phyloP scores from a whole-genome alignment of 345 rosid genomes.

The Turnera subulata region DNA sequence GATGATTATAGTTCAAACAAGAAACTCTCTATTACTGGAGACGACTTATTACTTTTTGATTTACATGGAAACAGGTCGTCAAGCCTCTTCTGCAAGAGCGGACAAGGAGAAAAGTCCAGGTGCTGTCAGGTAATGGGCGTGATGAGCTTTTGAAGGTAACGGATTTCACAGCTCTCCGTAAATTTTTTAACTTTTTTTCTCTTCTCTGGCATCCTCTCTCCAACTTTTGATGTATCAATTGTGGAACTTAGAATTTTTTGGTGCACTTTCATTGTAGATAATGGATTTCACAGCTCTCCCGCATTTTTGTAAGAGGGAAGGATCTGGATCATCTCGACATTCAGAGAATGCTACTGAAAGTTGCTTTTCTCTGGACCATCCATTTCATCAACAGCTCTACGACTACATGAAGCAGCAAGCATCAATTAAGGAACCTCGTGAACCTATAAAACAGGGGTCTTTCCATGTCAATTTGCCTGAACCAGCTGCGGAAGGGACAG shows the following conservation, averaged over 20 bases:
- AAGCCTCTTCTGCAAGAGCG: slow-evolving; percentile 95
- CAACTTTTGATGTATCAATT: no score
- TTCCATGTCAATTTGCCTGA: slow-evolving; percentile 85
- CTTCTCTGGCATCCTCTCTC: background rate
- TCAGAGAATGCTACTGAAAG: slow-evolving; percentile 38
- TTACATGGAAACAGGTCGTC: slow-evolving; percentile 56
- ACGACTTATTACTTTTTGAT: background rate
- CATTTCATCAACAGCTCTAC: slow-evolving; percentile 85
- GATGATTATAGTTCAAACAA: background rate
- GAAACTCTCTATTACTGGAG: no score
- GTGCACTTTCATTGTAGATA: slow-evolving; percentile 40
- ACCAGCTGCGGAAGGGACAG: slow-evolving; percentile 49
- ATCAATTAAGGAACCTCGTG: slow-evolving; percentile 21
- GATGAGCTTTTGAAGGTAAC: slow-evolving; percentile 81
- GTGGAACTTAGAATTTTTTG: slow-evolving; percentile 6
- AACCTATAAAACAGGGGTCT: slow-evolving; percentile 75
- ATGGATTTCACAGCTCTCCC: slow-evolving; percentile 83
- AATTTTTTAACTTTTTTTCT: background rate
- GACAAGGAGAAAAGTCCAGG: slow-evolving; percentile 75
- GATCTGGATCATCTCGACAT: slow-evolving; percentile 74
- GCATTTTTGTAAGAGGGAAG: slow-evolving; percentile 82
- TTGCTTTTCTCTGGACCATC: slow-evolving; percentile 75
- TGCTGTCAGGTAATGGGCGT: slow-evolving; percentile 68
- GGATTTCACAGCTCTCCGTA: background rate
- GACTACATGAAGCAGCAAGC: slow-evolving; percentile 73